Conservation (phyloP, 2,329 filamentous ascomycete genomes). For the Tolypocladium tropicale region DNA sequence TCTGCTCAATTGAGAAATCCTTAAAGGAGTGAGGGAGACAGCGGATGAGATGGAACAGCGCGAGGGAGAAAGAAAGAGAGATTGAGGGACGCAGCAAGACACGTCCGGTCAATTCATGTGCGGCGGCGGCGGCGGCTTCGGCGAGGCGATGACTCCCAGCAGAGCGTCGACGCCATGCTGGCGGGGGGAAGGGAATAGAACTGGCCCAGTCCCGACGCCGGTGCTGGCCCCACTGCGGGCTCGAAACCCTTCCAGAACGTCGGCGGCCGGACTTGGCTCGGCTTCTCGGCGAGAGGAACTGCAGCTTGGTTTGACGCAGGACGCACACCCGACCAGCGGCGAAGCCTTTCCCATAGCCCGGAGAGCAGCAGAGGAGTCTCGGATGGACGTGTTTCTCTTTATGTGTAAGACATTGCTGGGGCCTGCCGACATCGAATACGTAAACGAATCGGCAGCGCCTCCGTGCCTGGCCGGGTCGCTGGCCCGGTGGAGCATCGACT, state of each 20-base stretch:
- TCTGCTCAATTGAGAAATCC: not conserved
- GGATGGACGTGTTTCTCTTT: not conserved
- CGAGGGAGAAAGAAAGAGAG: too few species aligned
- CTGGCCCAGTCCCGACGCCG: not conserved
- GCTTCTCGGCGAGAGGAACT: not conserved
- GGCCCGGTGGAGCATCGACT: not conserved
- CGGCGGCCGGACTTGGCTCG: slow-evolving; percentile 1
- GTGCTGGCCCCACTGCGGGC: not conserved
- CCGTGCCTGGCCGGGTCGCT: not conserved
- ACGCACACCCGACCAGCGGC: too few species aligned
- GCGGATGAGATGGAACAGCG: too few species aligned
- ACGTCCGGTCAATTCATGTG: not conserved
- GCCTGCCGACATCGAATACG: not conserved
- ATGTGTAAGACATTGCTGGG: not conserved
- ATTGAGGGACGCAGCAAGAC: too few species aligned
- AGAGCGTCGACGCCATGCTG: not conserved
- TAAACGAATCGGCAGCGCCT: not conserved
- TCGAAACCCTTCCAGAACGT: not conserved
- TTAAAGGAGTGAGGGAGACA: not conserved
- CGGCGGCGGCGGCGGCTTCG: too few species aligned
- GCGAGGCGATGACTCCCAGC: not conserved
- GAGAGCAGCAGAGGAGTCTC: not conserved
- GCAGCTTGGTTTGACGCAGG: not conserved
- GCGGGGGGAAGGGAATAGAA: not conserved
- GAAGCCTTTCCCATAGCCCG: too few species aligned